Base-by-base conservation (phyloP, 805 yeast genomes). In the Yamadazyma paraphyllophila region DNA sequence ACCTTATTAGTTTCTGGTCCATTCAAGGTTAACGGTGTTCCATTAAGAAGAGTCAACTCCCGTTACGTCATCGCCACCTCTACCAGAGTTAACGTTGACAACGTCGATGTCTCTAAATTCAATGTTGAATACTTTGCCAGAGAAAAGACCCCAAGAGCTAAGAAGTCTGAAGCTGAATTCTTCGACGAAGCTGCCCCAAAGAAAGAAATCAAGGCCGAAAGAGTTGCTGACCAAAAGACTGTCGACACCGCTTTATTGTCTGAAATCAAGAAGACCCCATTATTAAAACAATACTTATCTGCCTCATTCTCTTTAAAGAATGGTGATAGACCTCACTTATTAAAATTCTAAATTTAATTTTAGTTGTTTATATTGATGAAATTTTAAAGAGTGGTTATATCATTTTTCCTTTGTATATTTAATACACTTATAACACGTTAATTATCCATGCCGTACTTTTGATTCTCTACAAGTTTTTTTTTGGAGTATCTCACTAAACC, bases 21-120 rank as follows among this genome's bases (percentile, higher is more conserved):
- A 67, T 94, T 92, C 96, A 92, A 94, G 84, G 88, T 92, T 67
- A 92, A 92, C 80, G 99, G 99, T 81, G 99, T 92, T 62, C 98
- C 99, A 74, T 82, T 92, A 75, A 90, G 98, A 86, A 88, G 97
- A 83, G 98, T 92, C 63, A 94, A 92, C 76, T 85, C 97, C 64
- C 88, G 96, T 77, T 94, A 92, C 79, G 99, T 94, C 63, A 92
- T 92, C 78, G 98, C 97, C 67, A 92, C 99, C 69, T 89, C 97
- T 61, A 94, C 99, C 77, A 77, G 81, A 73, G 87, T 94, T 66
- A 75, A 82, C 59, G 85, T 92, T 60, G 79, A 81, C 48, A 74
- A 83, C 58, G 88, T 90, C 60, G 87, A 88, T 67, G 90, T 88
- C 61, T 78, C 89, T 67, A 94, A 92, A 78, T 92, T 87, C 84